Conservation (phyloP, 169 alveolate species). For the Babesia sp. region DNA sequence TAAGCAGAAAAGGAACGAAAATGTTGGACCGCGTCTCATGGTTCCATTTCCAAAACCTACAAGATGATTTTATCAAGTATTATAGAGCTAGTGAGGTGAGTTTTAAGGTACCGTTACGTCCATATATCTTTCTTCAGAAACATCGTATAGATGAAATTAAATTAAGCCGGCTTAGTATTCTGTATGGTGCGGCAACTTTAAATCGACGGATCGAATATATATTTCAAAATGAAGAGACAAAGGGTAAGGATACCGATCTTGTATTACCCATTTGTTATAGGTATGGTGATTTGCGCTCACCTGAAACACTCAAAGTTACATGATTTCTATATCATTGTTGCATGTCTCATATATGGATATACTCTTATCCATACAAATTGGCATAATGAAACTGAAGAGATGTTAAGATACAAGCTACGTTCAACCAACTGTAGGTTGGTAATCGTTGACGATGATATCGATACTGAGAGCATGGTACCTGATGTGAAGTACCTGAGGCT, state of each 20-base stretch:
- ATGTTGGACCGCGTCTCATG: conserved; percentile 49
- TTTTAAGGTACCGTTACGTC: no score
- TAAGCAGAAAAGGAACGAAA: neutral
- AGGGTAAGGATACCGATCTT: conserved; percentile 14
- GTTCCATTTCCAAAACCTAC: conserved; percentile 67
- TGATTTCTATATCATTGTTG: conserved; percentile 66
- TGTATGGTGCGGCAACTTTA: conserved; percentile 64
- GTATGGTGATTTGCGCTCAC: conserved; percentile 69
- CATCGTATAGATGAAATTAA: conserved; percentile 64
- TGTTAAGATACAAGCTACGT: conserved; percentile 49
- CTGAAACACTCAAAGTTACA: conserved; percentile 65
- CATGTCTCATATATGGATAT: conserved; percentile 62
- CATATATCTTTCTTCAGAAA: conserved; percentile 23
- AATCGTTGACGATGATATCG: conserved; percentile 62
- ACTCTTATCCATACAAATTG: conserved; percentile 63
- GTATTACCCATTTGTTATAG: neutral
- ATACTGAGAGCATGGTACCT: conserved; percentile 54
- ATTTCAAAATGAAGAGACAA: conserved; percentile 46
- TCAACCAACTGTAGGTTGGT: conserved; percentile 62
- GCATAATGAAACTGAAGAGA: conserved; percentile 60
- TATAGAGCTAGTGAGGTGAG: conserved; percentile 53
- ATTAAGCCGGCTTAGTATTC: conserved; percentile 59
- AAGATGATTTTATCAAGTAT: conserved; percentile 66
- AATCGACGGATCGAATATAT: conserved; percentile 55
- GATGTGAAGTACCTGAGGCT: conserved; percentile 60